A percentile compares a stretch with the other conserved stretches of the same genome.
These are phyloP conservation scores for Hymenotorrendiella dingleyae DNA, from an alignment of 2,329 filamentous ascomycete species.

Conservation along the genomic window DNA sequence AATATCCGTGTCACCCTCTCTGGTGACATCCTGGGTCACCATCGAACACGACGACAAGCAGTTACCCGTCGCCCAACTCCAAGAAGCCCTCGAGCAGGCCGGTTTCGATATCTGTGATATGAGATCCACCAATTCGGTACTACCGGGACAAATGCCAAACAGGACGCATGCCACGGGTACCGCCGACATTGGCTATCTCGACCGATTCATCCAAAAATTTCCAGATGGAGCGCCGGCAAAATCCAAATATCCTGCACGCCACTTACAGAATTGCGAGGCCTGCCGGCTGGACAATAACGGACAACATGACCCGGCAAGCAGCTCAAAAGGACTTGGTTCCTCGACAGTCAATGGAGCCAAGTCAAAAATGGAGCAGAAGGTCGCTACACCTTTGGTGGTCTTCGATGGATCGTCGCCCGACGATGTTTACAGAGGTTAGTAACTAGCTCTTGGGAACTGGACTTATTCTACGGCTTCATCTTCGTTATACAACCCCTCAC, in stretches of 20 bases:
- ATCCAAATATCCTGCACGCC: constrained; percentile 15
- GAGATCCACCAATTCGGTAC: constrained; percentile 13
- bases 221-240: constrained; percentile 16
- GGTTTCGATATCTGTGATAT: constrained; percentile 51
- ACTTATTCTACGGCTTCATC: no score
- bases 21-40: constrained; percentile 65
- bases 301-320: constrained; percentile 9
- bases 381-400: constrained; percentile 25
- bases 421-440: constrained; percentile 41
- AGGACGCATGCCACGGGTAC: constrained; percentile 12
- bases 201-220: constrained; percentile 24
- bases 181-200: constrained; percentile 22
- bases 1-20: constrained; percentile 59
- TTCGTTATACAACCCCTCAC: no score
- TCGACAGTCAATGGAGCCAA: not conserved
- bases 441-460: no score
- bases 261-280: constrained; percentile 45
- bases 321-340: not conserved
- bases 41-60: constrained; percentile 47
- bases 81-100: constrained; percentile 44
- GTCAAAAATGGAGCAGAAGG: constrained; percentile 4
- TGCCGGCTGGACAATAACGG: constrained; percentile 38
- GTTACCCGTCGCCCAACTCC: constrained; percentile 38
- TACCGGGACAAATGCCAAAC: not conserved
- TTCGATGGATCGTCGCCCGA: constrained; percentile 32